Evolutionary conservation across 2,329 filamentous ascomycete genomes (phyloP), one percentile per base, ranked within the genome.

Genomic region (Neurospora sp.): DNA sequence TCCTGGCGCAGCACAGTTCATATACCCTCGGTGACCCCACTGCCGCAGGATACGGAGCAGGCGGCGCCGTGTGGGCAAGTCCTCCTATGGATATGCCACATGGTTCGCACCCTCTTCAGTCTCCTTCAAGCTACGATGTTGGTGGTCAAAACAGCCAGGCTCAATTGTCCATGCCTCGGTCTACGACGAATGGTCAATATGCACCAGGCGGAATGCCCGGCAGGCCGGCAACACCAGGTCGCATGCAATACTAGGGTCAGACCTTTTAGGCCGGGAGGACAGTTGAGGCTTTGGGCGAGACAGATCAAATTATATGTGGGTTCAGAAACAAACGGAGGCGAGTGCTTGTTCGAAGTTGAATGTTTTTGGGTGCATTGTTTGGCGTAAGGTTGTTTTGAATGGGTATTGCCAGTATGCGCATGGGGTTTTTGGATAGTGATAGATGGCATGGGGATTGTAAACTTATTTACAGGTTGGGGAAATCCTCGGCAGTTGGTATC

Each of bases 221-320:
- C 68, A 70, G 74, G n/a, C 69, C 74, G 1, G 73, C 75, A 8
- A 76, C 75, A 4, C 75, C 75, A 9, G 75, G 74, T 1, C 69
- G 73, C 28, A 74, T 75, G 71, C 71, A 74, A 33, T 77, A 75
- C 38, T 77, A 78, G 19, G 78, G 78, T 11, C 77, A 79, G 68
- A 78, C 78, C 68, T 77, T 78, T 38, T 79, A 78, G 75, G 52
- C 62, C 6, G 11, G 46, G 19, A 52, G 19, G 19, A 52, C 46
- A 28, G 6, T 52, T 52, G 11, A 52, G 46, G 11, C 3, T 28
- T 52, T 52, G 19, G 19, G 46, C 19, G 46, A 15, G 19, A 36
- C 52, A 4, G 23, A 58, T 15, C 23, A 28, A 15, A 58, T 58
- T 9, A 33, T 5, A 17, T 33, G 4, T 62, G 52, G 23, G 52